Conservation (phyloP, 495 filamentous ascomycete genomes). For the Hyaloscypha finlandica region DNA sequence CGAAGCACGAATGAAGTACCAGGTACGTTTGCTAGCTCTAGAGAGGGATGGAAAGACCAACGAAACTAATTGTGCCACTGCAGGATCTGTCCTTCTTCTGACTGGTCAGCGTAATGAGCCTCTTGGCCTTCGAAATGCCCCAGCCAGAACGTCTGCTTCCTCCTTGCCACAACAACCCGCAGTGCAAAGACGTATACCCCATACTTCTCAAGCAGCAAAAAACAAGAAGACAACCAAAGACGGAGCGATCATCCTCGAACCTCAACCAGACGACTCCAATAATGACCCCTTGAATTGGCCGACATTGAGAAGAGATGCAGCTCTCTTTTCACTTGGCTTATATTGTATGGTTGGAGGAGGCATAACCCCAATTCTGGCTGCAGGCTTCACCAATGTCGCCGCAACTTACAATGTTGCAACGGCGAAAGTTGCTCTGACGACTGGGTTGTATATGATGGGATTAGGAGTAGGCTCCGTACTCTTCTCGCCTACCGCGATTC, state of each 20-base stretch:
- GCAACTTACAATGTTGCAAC: constrained; percentile 67
- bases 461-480: constrained; percentile 83
- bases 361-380: constrained; percentile 88
- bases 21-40: constrained; percentile 53
- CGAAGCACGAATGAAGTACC: constrained; percentile 86
- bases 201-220: constrained; percentile 36
- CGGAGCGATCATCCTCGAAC: constrained; percentile 85
- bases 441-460: constrained; percentile 94
- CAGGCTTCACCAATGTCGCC: constrained; percentile 85
- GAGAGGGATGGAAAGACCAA: not conserved
- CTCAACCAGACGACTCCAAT: constrained; percentile 85
- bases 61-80: not conserved
- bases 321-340: constrained; percentile 81
- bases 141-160: constrained; percentile 74
- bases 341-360: constrained; percentile 93
- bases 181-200: constrained; percentile 21
- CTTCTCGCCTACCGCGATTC: constrained; percentile 86
- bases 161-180: constrained; percentile 53
- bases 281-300: constrained; percentile 98
- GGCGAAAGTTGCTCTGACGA: constrained; percentile 81
- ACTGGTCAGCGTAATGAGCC: constrained; percentile 78
- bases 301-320: constrained; percentile 75
- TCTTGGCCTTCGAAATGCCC: constrained; percentile 73
- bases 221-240: constrained; percentile 76
- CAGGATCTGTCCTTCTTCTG: constrained; percentile 81